Percentiles rank a stretch among this genome's conserved stretches.
Conservation (phyloP, 2,329 filamentous ascomycete species). For the Alternaria metachromatica region DNA sequence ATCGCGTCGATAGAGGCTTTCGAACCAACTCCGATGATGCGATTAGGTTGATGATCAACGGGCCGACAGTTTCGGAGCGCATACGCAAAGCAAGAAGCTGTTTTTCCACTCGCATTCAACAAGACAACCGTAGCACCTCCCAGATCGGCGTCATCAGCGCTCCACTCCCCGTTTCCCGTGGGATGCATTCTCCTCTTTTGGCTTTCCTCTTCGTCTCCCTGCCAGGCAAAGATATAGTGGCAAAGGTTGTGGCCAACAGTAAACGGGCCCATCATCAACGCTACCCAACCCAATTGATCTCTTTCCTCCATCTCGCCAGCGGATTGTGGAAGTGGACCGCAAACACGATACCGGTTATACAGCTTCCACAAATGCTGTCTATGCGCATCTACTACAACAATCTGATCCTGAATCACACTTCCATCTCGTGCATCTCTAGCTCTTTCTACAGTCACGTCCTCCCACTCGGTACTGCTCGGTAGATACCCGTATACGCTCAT, state of each 20-base stretch:
- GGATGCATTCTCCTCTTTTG: slow-evolving; percentile 19
- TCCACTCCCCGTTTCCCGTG: slow-evolving; percentile 23
- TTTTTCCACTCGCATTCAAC: slow-evolving; percentile 33
- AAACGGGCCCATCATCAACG: slow-evolving; percentile 24
- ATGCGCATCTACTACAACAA: slow-evolving; percentile 49
- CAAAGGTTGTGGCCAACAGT: slow-evolving; percentile 28
- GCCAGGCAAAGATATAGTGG: slow-evolving; percentile 25
- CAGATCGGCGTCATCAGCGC: slow-evolving; percentile 23
- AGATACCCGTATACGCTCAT: slow-evolving; percentile 54
- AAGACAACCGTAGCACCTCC: slow-evolving; percentile 21
- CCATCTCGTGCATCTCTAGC: slow-evolving; percentile 17
- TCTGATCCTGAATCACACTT: slow-evolving; percentile 28
- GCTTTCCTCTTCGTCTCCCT: not conserved
- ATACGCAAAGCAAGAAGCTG: slow-evolving; percentile 28
- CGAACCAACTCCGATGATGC: slow-evolving; percentile 28
- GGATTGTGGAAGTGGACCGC: slow-evolving; percentile 12
- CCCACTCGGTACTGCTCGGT: slow-evolving; percentile 49
- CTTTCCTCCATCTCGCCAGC: not conserved
- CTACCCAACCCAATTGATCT: slow-evolving; percentile 27
- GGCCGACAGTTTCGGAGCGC: slow-evolving; percentile 23
- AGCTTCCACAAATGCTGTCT: slow-evolving; percentile 50
- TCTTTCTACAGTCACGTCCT: slow-evolving; percentile 49
- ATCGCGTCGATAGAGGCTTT: slow-evolving; percentile 15
- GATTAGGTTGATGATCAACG: slow-evolving; percentile 21
- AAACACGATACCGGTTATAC: slow-evolving; percentile 54